Conservation (phyloP, 805 yeast species). For the Saccharomycopsis vini region DNA sequence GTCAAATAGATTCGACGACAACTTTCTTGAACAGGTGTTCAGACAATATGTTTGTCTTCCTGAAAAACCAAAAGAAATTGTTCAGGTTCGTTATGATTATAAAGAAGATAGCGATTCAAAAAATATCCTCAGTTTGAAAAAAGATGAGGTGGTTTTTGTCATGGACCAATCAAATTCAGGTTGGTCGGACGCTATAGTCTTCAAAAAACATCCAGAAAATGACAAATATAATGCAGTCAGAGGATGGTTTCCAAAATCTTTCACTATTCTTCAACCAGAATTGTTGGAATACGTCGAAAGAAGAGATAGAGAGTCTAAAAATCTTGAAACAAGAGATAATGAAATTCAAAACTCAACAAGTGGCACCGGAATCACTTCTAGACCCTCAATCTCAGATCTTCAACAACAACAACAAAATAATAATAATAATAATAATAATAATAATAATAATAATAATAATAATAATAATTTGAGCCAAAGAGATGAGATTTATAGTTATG, state of each 20-base stretch:
- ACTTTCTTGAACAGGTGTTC: neutral
- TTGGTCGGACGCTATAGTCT: constrained; percentile 81
- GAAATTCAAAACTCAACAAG: too few relatives aligned
- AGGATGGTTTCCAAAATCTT: constrained; percentile 82
- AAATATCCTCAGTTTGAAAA: constrained; percentile 40
- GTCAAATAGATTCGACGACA: neutral
- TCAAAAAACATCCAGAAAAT: constrained; percentile 19
- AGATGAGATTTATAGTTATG: too few relatives aligned
- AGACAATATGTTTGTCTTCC: constrained; percentile 8
- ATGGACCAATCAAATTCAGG: constrained; percentile 53
- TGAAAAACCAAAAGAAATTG: constrained; percentile 42
- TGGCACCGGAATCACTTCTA: too few relatives aligned
- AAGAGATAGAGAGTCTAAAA: too few relatives aligned
- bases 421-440: too few relatives aligned
- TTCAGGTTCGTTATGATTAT: constrained; percentile 48
- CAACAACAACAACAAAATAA: too few relatives aligned
- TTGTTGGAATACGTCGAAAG: too few relatives aligned
- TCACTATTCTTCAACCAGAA: too few relatives aligned
- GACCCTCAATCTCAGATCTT: too few relatives aligned
- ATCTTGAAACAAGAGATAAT: too few relatives aligned
- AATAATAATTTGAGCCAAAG: too few relatives aligned
- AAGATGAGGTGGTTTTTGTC: constrained; percentile 69
- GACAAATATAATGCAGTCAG: constrained; percentile 26
- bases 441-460: too few relatives aligned
- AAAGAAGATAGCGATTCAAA: constrained; percentile 31